Evolutionary conservation across 2,329 filamentous ascomycete genomes (phyloP).

Genomic region (Alternaria ethzedia): DNA sequence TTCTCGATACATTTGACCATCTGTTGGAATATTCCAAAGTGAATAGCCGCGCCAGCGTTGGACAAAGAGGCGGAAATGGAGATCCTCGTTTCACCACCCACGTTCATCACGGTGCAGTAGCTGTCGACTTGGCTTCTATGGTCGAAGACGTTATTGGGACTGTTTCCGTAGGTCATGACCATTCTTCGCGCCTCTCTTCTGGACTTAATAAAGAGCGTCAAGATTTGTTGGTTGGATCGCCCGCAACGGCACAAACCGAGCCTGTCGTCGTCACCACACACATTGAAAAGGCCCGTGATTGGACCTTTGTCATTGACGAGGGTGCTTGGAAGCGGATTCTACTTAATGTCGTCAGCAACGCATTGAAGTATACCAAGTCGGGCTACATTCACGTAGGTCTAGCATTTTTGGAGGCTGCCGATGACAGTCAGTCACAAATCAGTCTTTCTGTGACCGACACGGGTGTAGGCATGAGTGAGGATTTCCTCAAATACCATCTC

Average conservation of each 20-base stretch:
- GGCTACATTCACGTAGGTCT: constrained; percentile 23
- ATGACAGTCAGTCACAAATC: constrained; percentile 12
- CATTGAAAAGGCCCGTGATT: constrained; percentile 5
- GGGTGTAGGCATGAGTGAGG: constrained; percentile 30
- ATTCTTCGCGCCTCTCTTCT: constrained; percentile 1
- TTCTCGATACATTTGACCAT: constrained; percentile 51
- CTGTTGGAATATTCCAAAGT: constrained; percentile 29
- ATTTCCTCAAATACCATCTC: constrained; percentile 25
- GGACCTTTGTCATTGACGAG: constrained; percentile 6
- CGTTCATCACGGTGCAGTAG: background rate
- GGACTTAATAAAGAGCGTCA: constrained; percentile 5
- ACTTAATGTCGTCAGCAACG: constrained; percentile 32
- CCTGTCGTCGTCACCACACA: constrained; percentile 8
- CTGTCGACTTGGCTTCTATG: constrained; percentile 5
- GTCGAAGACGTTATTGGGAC: constrained; percentile 11
- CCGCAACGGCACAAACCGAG: background rate
- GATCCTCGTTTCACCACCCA: background rate
- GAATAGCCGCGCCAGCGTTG: constrained; percentile 10
- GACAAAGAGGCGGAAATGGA: background rate
- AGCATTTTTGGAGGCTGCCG: background rate
- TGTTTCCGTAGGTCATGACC: constrained; percentile 10
- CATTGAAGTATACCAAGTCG: constrained; percentile 27
- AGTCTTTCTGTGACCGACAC: constrained; percentile 40
- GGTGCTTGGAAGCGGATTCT: constrained; percentile 27
- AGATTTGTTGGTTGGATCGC: background rate